Evolutionary conservation across 176 grass and related monocot species (phyloP), one percentile per base, ranked within the genome.

Genomic region (Cenchrus fungigraminus): DNA sequence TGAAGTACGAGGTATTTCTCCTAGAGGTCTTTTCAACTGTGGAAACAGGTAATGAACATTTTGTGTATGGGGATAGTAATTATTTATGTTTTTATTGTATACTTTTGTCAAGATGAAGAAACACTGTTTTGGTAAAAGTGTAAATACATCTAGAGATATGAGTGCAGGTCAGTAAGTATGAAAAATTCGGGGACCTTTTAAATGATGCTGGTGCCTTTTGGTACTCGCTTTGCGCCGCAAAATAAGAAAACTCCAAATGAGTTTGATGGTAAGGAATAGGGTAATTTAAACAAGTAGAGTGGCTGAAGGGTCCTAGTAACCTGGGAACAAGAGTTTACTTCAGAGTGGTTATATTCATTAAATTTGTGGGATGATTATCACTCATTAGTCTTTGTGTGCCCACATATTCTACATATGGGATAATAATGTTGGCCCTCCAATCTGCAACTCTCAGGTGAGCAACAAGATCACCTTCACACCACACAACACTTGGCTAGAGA

Each of bases 1-100:
- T 55, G 91, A 96, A 90, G 90, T 87, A 60, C 71, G 78, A 53
- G 91, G 90, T 10, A 78, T 99, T 88, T 92, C 89, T 82, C 97
- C 97, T 12, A 92, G 94, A 88, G 97, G 97, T 32, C 88, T 99
- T 89, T 88, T 92, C 91, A 99, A 99, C 89, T 99, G 97, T 86
- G 97, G 97, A 87, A 99, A 99, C 75, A 99, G 97, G 97, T 99
- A 92, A 19, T 62, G 29, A 68, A 40, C 19, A 34, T 59, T 59
- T 71, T 89, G 31, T 49, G 68, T 81, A 55, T 16, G 16, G 68
- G 22, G 12, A 62, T 70, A 19, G 43, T 89, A 89, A 68, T 60
- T 85, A 6, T 64, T 77, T 52, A 15, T 75, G 54, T 62, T 89
- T 67, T 66, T 65, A 53, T 25, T 56, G 31, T 82, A 11, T 53